Base-by-base conservation (phyloP, 805 yeast species). In the Saccharomyces kudriavzevii region DNA sequence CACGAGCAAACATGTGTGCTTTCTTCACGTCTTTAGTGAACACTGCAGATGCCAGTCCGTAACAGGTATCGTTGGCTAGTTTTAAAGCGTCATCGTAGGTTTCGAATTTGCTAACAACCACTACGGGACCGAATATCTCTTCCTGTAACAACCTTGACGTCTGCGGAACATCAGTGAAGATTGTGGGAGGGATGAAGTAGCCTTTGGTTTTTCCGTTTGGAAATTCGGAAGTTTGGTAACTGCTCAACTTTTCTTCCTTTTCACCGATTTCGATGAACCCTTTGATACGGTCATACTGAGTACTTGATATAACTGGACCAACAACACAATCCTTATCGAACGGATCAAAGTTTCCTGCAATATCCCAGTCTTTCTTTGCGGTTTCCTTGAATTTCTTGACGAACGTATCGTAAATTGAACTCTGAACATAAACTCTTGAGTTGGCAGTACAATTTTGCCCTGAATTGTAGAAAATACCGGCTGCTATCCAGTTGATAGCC, bases 21-120 rank as follows among this genome's bases (percentile, higher is more conserved):
- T 77, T 74, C 48, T 77, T 74, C 50, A 87, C 72, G 67, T 86
- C 84, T 58, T 74, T 74, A 48, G 94, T 82, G 74, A 88, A 88
- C 9, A 89, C 79, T 5, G 76, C 74, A 11, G 77, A 71, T 11
- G 76, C 79, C 51, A 75, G 61, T 0, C 79, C 79, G 60, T 73
- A 74, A 40, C 58, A 60, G 9, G 76, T 59, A 55, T 67, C 70
- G 56, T 75, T 75, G 20, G 78, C 78, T 56, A 67, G 57, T 48
- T 63, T 58, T n/a, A 75, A 62, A 3, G 68, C 78, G 51, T 75
- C 77, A 45, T 68, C 73, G 46, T 60, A 67, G 47, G 72, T 70
- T 51, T 57, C 60, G 57, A 75, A 75, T 52, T 67, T 70, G 50
- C 69, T 60, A 17, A 73, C 64, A 5, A 73, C 70, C 28, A 70